Base-by-base conservation (phyloP, 179 eudicot species). In the Beta macrorhiza region DNA sequence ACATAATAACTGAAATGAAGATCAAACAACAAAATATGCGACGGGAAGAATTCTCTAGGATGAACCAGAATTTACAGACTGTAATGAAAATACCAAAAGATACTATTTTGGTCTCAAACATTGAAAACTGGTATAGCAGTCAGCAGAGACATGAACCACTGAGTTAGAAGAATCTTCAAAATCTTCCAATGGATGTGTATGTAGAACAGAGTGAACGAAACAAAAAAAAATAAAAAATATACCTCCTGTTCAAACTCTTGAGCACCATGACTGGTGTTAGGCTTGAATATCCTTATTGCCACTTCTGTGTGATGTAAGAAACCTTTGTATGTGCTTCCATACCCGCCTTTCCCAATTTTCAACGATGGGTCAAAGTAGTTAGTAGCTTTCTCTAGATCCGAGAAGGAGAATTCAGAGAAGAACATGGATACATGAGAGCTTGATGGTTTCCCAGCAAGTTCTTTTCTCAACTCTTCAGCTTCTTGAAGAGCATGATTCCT, bases 341-440 rank as follows among this genome's bases (percentile, higher is more conserved):
- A 89, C 72, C 95, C 97, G 68, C 97, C 98, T 86, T 90, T 92
- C 37, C 98, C 95, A 45, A 93, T 90, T 85, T 88, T 93, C 81
- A 88, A 76, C 25, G 84, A 81, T 15, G 84, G 84, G 78, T 91
- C 85, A 68, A 92, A 92, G 72, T 56, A 61, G 44, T 74, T 72
- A 22, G 98, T 93, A 9, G 98, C 99, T 81, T 87, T 85, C 82
- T 90, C 87, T 53, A 95, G 84, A 82, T 95, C 98, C 10, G 79
- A 72, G 82, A 87, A 86, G 77, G 87, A 87, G 83, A 93, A 89
- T 47, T 88, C 91, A 1, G 90, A 81, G 80, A 89, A 91, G 84
- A 87, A 89, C 63, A 47, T 81, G 47, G 89, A 81, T n/a, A 13
- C 58, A 52, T 72, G 71, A 20, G 90, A 42, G 70, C 79, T 80